These are phyloP conservation scores for Trichopus zeylanicus DNA, from an alignment of 116 monocot genomes.

Conservation along the genomic window DNA sequence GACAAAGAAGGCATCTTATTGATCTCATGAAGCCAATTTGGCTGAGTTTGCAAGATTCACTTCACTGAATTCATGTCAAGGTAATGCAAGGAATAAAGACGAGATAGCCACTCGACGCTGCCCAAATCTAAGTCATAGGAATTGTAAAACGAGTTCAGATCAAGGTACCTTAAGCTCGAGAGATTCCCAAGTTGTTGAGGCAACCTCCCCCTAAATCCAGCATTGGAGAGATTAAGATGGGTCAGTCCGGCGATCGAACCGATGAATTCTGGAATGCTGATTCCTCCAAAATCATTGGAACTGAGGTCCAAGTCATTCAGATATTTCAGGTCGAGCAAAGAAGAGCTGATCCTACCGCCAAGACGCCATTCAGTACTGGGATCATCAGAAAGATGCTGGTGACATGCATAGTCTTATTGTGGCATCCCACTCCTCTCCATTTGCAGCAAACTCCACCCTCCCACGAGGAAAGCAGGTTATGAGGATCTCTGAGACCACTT, in stretches of 20 bases:
- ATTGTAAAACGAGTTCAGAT: slow-evolving; percentile 13
- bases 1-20: slow-evolving; percentile 9
- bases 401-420: slow-evolving; percentile 15
- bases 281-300: slow-evolving; percentile 8
- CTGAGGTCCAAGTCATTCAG: slow-evolving; percentile 18
- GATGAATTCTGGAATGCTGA: slow-evolving; percentile 15
- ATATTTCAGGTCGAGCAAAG: slow-evolving; percentile 9
- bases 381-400: not conserved
- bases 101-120: slow-evolving; percentile 3
- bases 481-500: slow-evolving; percentile 9
- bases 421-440: slow-evolving; percentile 17
- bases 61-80: slow-evolving; percentile 5
- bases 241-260: slow-evolving; percentile 11
- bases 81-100: slow-evolving; percentile 10
- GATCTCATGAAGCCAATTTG: slow-evolving; percentile 8
- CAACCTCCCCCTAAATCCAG: slow-evolving; percentile 13
- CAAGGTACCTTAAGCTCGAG: slow-evolving; percentile 14
- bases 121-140: not conserved
- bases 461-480: slow-evolving; percentile 26
- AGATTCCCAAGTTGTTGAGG: slow-evolving; percentile 32
- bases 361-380: not conserved
- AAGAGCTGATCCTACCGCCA: slow-evolving; percentile 17
- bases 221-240: slow-evolving; percentile 18
- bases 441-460: slow-evolving; percentile 20
- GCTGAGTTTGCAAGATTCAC: not conserved